These are phyloP conservation scores for Pholiota molesta DNA, from an alignment of 768 basidiomycete species.

Conservation along the genomic window DNA sequence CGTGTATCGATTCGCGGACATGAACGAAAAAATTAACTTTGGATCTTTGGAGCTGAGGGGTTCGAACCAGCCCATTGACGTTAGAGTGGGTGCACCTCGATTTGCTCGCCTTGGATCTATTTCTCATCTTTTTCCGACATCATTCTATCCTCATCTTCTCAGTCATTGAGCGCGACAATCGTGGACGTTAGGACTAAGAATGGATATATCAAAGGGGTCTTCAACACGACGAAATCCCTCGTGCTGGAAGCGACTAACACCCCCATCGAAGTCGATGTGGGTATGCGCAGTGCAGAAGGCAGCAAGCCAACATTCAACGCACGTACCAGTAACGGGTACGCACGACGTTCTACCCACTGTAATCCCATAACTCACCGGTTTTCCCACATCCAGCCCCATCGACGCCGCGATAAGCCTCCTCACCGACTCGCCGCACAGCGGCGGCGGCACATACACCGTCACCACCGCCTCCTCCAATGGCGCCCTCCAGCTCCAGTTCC, in stretches of 20 bases:
- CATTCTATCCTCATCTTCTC: background rate
- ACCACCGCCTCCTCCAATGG: slow-evolving; percentile 35
- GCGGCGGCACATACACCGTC: slow-evolving; percentile 34
- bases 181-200: slow-evolving; percentile 4
- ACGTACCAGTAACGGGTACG: slow-evolving; percentile 8
- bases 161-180: slow-evolving; percentile 3
- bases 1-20: slow-evolving; percentile 37
- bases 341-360: slow-evolving; percentile 8
- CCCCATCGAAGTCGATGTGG: slow-evolving; percentile 8
- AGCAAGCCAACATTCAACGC: background rate
- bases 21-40: slow-evolving; percentile 9
- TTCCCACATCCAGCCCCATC: slow-evolving; percentile 30
- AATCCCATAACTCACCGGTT: background rate
- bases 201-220: slow-evolving; percentile 4
- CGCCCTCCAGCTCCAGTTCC: slow-evolving; percentile 30
- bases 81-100: slow-evolving; percentile 1
- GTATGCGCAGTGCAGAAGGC: background rate
- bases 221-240: slow-evolving; percentile 4
- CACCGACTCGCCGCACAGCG: slow-evolving; percentile 4
- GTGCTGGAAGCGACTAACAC: slow-evolving; percentile 2
- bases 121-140: too few species aligned
- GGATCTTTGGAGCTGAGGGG: slow-evolving; percentile 5
- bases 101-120: background rate
- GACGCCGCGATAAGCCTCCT: slow-evolving; percentile 17
- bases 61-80: slow-evolving; percentile 9